Evolutionary conservation across 169 alveolate species (phyloP).

Genomic region (Perkinsus chesapeaki): DNA sequence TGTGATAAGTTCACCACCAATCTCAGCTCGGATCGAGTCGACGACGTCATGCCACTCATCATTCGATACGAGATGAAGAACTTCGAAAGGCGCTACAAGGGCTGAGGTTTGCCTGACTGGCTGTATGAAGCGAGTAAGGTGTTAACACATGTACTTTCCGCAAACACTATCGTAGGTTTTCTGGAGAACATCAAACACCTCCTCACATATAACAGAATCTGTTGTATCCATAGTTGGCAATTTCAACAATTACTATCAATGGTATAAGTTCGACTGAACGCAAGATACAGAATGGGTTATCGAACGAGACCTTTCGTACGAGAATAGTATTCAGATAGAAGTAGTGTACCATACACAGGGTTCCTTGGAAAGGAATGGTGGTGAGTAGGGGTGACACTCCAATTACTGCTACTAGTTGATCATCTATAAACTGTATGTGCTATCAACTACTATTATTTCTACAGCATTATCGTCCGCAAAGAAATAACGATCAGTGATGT

Average conservation of each 20-base stretch:
- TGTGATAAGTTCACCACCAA: background rate
- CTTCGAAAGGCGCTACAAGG: background rate
- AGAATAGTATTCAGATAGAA: background rate
- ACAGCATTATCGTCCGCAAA: too few relatives aligned
- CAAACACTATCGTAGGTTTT: background rate
- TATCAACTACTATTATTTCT: too few relatives aligned
- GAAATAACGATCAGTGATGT: too few relatives aligned
- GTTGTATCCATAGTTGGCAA: background rate
- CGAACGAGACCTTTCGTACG: background rate
- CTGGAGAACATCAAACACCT: background rate
- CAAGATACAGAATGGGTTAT: background rate
- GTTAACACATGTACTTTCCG: background rate
- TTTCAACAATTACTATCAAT: too few relatives aligned
- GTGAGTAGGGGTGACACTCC: too few relatives aligned
- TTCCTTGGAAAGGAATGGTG: background rate
- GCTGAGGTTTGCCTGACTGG: background rate
- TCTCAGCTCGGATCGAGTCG: background rate
- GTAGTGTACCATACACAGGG: background rate
- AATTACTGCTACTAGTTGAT: too few relatives aligned
- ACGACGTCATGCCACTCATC: background rate
- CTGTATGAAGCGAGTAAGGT: background rate
- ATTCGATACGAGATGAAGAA: background rate
- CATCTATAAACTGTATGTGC: too few relatives aligned
- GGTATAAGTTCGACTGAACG: too few relatives aligned
- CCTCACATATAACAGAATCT: background rate